A percentile compares a stretch with the other conserved stretches of the same genome.
These are phyloP conservation scores for Mytilinidion resinicola DNA, from an alignment of 495 filamentous ascomycete genomes.

Conservation along the genomic window DNA sequence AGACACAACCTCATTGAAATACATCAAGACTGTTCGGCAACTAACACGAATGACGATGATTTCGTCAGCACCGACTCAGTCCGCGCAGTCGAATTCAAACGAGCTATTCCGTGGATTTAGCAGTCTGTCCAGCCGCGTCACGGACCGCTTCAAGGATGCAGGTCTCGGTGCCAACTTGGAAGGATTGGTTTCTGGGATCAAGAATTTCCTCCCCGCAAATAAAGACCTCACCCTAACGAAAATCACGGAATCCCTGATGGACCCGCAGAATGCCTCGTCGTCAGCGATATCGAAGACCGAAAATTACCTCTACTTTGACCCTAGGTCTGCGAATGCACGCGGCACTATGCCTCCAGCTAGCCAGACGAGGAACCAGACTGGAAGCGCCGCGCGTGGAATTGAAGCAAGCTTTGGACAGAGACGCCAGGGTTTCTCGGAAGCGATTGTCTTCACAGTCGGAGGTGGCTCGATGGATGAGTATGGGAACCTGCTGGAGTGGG, in stretches of 20 bases:
- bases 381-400: slow-evolving; percentile 48
- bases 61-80: slow-evolving; percentile 70
- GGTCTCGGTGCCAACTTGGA: slow-evolving; percentile 89
- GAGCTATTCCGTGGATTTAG: slow-evolving; percentile 86
- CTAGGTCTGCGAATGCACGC: slow-evolving; percentile 82
- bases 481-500: slow-evolving; percentile 96
- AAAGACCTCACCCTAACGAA: slow-evolving; percentile 94
- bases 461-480: slow-evolving; percentile 99
- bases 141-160: slow-evolving; percentile 87
- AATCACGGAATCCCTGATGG: slow-evolving; percentile 98
- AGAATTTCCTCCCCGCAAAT: slow-evolving; percentile 94
- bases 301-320: slow-evolving; percentile 98
- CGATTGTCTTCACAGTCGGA: slow-evolving; percentile 93
- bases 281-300: slow-evolving; percentile 95
- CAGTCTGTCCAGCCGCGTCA: slow-evolving; percentile 80
- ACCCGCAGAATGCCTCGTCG: slow-evolving; percentile 79
- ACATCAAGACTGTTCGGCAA: slow-evolving; percentile 87
- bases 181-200: slow-evolving; percentile 92
- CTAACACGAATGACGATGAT: slow-evolving; percentile 99
- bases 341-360: slow-evolving; percentile 76
- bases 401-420: slow-evolving; percentile 89
- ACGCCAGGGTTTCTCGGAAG: slow-evolving; percentile 88
- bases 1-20: slow-evolving; percentile 68
- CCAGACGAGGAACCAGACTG: slow-evolving; percentile 40
- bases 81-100: slow-evolving; percentile 54